Percentiles rank a stretch among this genome's conserved stretches.
Evolutionary conservation across 495 filamentous ascomycete species (phyloP).

Genomic region (Talaromyces liani): DNA sequence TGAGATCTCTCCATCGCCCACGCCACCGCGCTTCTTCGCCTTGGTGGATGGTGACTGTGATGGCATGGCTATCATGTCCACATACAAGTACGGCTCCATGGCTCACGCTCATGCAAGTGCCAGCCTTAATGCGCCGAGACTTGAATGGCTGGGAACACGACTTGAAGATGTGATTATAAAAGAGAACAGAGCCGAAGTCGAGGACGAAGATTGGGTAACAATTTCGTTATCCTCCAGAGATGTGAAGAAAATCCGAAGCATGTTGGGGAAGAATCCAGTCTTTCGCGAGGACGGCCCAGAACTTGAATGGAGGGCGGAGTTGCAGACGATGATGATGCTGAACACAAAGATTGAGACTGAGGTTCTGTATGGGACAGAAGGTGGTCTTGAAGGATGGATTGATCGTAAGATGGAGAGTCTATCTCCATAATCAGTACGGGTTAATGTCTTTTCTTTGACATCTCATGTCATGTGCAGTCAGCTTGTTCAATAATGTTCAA

Average conservation of each 20-base stretch:
- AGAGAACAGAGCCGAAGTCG: constrained; percentile 8
- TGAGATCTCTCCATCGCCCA: constrained; percentile 10
- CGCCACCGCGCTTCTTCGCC: constrained; percentile 47
- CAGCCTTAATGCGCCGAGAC: constrained; percentile 43
- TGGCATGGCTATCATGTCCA: constrained; percentile 78
- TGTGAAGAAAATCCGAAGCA: constrained; percentile 54
- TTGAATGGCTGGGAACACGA: constrained; percentile 72
- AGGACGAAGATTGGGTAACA: constrained; percentile 27
- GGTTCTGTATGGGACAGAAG: constrained; percentile 55
- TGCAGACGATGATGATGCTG: constrained; percentile 83
- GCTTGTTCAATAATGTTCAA: not conserved
- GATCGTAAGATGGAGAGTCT: constrained; percentile 30
- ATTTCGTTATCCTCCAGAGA: constrained; percentile 56
- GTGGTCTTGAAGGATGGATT: constrained; percentile 59
- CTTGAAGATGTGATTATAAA: constrained; percentile 46
- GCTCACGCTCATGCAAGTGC: constrained; percentile 63
- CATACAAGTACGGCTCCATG: constrained; percentile 78
- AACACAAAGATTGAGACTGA: constrained; percentile 89
- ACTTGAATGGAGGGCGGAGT: constrained; percentile 50
- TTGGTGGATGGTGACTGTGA: constrained; percentile 85
- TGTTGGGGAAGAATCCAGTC: constrained; percentile 51
- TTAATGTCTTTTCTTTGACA: not conserved
- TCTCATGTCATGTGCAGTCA: not conserved
- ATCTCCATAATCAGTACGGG: not conserved
- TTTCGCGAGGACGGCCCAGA: constrained; percentile 42